These are phyloP conservation scores for Coriolopsis trogii DNA, from an alignment of 1,284 basidiomycete species.

Conservation along the genomic window DNA sequence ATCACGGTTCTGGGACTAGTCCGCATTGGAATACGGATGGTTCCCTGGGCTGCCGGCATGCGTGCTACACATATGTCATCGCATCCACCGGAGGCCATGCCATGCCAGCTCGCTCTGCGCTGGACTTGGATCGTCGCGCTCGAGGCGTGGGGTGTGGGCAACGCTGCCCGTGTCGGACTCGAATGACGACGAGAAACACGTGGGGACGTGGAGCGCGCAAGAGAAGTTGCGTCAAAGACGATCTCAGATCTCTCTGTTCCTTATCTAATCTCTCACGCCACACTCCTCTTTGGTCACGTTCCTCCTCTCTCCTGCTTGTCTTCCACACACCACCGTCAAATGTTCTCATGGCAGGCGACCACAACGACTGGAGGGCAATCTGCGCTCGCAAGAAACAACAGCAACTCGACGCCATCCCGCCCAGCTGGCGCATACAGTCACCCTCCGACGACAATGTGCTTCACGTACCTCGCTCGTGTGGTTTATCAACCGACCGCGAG, in stretches of 20 bases:
- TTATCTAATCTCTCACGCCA: slow-evolving; percentile 3
- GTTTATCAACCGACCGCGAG: slow-evolving; percentile 62
- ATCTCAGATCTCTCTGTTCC: not conserved
- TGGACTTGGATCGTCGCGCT: too few species aligned
- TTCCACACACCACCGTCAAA: not conserved
- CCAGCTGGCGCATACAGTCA: slow-evolving; percentile 55
- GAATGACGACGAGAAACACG: not conserved
- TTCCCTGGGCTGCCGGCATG: slow-evolving; percentile 2
- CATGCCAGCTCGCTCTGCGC: too few species aligned
- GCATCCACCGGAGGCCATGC: too few species aligned
- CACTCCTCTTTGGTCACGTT: not conserved
- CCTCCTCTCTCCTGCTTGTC: not conserved
- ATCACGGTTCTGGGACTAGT: slow-evolving; percentile 4
- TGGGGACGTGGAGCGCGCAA: not conserved
- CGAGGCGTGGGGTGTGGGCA: too few species aligned
- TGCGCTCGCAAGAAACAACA: slow-evolving; percentile 53
- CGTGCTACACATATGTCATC: too few species aligned
- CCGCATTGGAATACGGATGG: slow-evolving; percentile 1
- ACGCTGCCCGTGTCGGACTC: not conserved
- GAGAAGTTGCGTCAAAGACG: not conserved
- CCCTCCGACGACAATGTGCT: slow-evolving; percentile 56
- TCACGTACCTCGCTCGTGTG: slow-evolving; percentile 57
- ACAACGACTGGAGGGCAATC: slow-evolving; percentile 50
- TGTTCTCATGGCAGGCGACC: not conserved
- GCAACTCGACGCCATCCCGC: slow-evolving; percentile 60